A percentile compares a stretch with the other conserved stretches of the same genome.
phyloP scores from a whole-genome alignment of 805 yeast genomes.

The Yarrowia osloensis region DNA sequence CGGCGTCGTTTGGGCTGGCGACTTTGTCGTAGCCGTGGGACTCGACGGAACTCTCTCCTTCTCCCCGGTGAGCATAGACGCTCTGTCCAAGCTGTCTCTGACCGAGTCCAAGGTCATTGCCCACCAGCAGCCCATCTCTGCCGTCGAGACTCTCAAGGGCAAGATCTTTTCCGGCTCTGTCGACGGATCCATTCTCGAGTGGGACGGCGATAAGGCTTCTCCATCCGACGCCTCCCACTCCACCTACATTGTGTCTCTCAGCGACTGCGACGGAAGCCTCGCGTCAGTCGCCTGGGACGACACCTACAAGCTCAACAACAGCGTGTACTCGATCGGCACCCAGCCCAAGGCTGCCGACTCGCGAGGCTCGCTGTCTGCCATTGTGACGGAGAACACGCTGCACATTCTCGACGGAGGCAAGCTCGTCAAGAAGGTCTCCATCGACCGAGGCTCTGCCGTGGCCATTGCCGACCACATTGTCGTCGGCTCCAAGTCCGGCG shows the following conservation, averaged over 20 bases:
- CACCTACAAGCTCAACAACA: slow-evolving; percentile 50
- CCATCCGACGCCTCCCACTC: slow-evolving; percentile 50
- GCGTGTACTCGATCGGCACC: slow-evolving; percentile 43
- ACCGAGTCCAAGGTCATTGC: slow-evolving; percentile 51
- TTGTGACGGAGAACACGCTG: slow-evolving; percentile 50
- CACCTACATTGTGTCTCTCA: slow-evolving; percentile 56
- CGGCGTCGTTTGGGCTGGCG: slow-evolving; percentile 70
- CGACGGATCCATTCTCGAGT: slow-evolving; percentile 71
- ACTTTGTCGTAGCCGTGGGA: slow-evolving; percentile 65
- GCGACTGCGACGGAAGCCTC: slow-evolving; percentile 41
- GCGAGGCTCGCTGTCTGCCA: slow-evolving; percentile 45
- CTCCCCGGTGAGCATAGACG: slow-evolving; percentile 46
- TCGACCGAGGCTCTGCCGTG: slow-evolving; percentile 50
- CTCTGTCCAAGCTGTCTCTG: slow-evolving; percentile 23
- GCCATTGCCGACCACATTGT: slow-evolving; percentile 49
- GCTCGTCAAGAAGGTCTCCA: slow-evolving; percentile 41
- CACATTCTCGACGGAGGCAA: slow-evolving; percentile 43
- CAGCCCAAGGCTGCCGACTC: slow-evolving; percentile 56
- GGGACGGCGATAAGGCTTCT: slow-evolving; percentile 46
- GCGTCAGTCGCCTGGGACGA: slow-evolving; percentile 90
- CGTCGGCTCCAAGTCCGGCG: slow-evolving; percentile 49
- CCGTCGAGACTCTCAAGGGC: slow-evolving; percentile 44
- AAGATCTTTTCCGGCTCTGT: slow-evolving; percentile 66
- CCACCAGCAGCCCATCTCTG: slow-evolving; percentile 81
- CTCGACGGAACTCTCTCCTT: slow-evolving; percentile 70